Conservation (phyloP, 148 eudicot genomes). For the Vaccinium vitisidaea region DNA sequence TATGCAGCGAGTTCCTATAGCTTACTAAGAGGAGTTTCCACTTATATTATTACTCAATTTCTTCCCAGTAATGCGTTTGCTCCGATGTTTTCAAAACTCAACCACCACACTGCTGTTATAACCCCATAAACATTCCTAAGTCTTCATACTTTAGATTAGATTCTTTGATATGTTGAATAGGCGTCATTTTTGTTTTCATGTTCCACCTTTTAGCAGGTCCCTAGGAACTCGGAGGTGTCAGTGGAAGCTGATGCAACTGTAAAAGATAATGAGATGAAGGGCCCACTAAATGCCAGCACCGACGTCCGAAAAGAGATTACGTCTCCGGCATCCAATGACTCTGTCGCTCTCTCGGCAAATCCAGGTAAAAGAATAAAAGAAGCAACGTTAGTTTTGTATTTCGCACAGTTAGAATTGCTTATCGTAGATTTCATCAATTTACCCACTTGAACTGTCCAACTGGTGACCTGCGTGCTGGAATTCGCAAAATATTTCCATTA, state of each 20-base stretch:
- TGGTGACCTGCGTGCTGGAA: slow-evolving; percentile 11
- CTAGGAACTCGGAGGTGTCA: slow-evolving; percentile 7
- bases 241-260: slow-evolving; percentile 9
- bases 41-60: neutral
- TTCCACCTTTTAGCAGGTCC: slow-evolving; percentile 14
- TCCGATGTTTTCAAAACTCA: neutral
- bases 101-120: neutral
- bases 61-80: neutral
- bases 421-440: neutral
- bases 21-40: neutral
- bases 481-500: neutral
- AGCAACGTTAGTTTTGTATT: neutral
- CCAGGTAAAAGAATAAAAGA: slow-evolving; percentile 25
- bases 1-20: neutral
- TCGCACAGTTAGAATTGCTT: neutral
- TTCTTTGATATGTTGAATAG: neutral
- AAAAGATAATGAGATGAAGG: neutral
- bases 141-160: neutral
- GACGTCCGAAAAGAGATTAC: slow-evolving; percentile 16
- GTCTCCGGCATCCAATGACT: slow-evolving; percentile 18
- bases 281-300: slow-evolving; percentile 1
- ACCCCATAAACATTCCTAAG: neutral
- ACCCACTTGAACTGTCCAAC: neutral
- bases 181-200: neutral
- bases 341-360: slow-evolving; percentile 19